phyloP scores from a whole-genome alignment of 352 stramenopile species.

The Thraustochytrium sp. region DNA sequence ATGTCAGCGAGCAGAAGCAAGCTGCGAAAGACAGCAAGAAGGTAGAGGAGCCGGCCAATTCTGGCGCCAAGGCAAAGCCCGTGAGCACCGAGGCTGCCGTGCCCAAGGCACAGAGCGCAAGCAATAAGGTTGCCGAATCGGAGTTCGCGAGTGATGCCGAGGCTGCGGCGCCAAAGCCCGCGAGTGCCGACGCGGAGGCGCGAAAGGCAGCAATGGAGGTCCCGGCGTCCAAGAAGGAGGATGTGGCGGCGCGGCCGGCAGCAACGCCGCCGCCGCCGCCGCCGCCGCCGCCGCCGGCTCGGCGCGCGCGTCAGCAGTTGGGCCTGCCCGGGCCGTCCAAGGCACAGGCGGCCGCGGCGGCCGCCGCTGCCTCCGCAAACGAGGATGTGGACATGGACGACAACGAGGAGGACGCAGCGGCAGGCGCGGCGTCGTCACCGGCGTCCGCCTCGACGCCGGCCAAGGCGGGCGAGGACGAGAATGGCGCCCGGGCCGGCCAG shows the following conservation, averaged over 20 bases:
- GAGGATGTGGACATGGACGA: background rate
- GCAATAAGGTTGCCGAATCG: background rate
- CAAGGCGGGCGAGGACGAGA: background rate
- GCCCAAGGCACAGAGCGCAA: background rate
- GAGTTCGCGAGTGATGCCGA: background rate
- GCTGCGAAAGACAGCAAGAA: background rate
- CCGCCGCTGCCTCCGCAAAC: background rate
- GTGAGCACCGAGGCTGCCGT: too few relatives aligned
- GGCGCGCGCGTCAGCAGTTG: background rate
- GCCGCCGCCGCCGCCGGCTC: too few relatives aligned
- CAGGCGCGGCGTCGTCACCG: too few relatives aligned
- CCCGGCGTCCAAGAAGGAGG: background rate
- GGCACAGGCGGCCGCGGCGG: background rate
- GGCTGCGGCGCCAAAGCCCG: too few relatives aligned
- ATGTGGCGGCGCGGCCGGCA: background rate
- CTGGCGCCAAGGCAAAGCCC: background rate
- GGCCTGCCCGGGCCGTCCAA: background rate
- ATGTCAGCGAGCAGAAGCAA: background rate
- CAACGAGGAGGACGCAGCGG: background rate
- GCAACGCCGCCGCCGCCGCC: too few relatives aligned
- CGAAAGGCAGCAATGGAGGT: background rate
- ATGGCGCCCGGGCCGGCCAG: background rate
- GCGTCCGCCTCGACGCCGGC: too few relatives aligned
- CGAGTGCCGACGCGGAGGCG: too few relatives aligned
- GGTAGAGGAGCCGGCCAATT: too few relatives aligned